Conservation (phyloP, 768 basidiomycete genomes). For the Russula sp. region DNA sequence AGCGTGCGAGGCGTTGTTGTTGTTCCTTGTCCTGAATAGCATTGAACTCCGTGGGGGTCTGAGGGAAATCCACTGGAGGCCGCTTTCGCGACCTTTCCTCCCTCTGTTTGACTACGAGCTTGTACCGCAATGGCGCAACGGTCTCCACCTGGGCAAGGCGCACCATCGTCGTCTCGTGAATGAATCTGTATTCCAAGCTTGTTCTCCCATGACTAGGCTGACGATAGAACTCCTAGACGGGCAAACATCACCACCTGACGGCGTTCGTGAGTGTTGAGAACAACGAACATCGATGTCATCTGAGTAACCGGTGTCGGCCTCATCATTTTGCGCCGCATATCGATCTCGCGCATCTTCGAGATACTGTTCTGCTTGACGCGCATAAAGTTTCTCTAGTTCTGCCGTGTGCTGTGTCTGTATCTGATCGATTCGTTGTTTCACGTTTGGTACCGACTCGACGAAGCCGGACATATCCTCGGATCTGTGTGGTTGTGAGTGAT, state of each 20-base stretch:
- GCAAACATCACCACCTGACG: background rate
- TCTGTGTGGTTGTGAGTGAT: constrained; percentile 15
- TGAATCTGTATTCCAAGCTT: constrained; percentile 19
- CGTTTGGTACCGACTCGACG: constrained; percentile 33
- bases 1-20: constrained; percentile 27
- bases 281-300: constrained; percentile 16
- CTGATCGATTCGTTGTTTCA: constrained; percentile 36
- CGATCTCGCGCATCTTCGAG: constrained; percentile 38
- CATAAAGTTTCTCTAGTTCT: constrained; percentile 37
- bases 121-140: constrained; percentile 17
- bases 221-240: constrained; percentile 16
- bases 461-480: constrained; percentile 21
- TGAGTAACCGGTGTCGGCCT: constrained; percentile 8
- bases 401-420: constrained; percentile 36
- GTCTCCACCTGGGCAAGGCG: constrained; percentile 20
- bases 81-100: constrained; percentile 27
- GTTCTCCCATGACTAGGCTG: constrained; percentile 3
- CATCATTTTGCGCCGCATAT: constrained; percentile 28
- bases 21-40: constrained; percentile 26
- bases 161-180: constrained; percentile 21
- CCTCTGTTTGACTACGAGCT: constrained; percentile 10
- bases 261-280: background rate
- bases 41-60: constrained; percentile 22
- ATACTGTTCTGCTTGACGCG: constrained; percentile 37
- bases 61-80: constrained; percentile 28